Evolutionary conservation across 2,329 filamentous ascomycete species (phyloP), one percentile per base, ranked within the genome.

Genomic region (Talaromyces albobiverticillius): DNA sequence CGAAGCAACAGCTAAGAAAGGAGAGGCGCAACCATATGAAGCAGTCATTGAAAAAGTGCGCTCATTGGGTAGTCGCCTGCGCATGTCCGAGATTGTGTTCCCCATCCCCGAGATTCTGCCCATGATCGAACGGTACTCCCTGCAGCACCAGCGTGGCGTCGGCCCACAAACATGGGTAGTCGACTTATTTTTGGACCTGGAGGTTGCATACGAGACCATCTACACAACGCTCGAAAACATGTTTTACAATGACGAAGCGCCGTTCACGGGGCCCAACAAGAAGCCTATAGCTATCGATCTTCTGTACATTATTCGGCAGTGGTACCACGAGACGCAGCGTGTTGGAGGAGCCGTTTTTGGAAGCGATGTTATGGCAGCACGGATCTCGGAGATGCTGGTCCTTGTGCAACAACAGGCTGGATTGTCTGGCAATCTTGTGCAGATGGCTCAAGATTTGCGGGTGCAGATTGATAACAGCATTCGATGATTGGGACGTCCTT

Each of bases 201-300:
- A 81, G 2, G 80, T 87, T 16, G 74, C 83, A 0, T 79, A 80
- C 56, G 86, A 89, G 62, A 75, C 77, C 7, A 70, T 89, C 9
- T 78, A 88, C 61, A 75, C 79, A 1, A 80, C 84, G 2, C 72
- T 89, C 9, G 86, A 89, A 65, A 73, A 75, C 25, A 81, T 88
- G 70, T 88, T 84, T 72, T 88, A 87, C 68, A 81, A 81, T 34
- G 83, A 86, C 59, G 82, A 87, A 61, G 74, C 79, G 5, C 86
- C 86, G 0, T 89, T 88, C 67, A 72, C 78, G 32, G 83, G 82
- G 4, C 68, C 74, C 3, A 81, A 82, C 53, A 77, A 82, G 43
- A 77, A 77, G 40, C 71, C 79, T 54, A 74, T 89, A 6, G 82
- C 82, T 2, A 76, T 77, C 23, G 84, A 88, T 66, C 79, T 88